A percentile compares a stretch with the other conserved stretches of the same genome.
These are phyloP conservation scores for Monotropa hypopitys DNA, from an alignment of 179 eudicot species.

Conservation along the genomic window DNA sequence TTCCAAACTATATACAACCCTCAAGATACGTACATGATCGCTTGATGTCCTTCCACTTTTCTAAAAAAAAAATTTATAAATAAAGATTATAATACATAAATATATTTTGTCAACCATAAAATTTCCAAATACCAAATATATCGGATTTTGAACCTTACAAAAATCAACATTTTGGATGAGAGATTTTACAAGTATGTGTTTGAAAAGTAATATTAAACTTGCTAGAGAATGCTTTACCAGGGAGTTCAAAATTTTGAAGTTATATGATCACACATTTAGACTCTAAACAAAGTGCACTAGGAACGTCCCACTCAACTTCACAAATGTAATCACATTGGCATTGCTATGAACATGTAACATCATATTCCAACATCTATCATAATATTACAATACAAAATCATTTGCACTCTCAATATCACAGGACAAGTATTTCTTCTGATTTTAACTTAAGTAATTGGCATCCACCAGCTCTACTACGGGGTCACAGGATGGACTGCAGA, in stretches of 20 bases:
- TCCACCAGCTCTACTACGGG: neutral
- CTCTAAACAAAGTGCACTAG: neutral
- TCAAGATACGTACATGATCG: no score
- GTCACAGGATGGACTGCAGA: neutral
- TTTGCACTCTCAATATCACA: neutral
- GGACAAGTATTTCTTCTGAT: neutral
- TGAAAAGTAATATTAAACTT: neutral
- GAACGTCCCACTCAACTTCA: neutral
- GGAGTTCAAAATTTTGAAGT: neutral
- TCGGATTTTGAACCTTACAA: neutral
- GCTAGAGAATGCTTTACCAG: neutral
- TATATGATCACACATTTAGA: neutral
- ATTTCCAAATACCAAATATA: neutral
- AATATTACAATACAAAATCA: neutral
- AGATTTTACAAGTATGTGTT: neutral
- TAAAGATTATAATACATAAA: no score
- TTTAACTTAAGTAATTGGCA: neutral
- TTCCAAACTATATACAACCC: no score
- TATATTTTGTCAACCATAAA: no score
- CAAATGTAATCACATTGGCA: neutral
- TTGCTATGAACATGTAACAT: neutral
- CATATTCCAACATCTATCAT: neutral
- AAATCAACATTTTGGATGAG: neutral
- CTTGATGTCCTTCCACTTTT: no score
- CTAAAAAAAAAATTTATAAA: no score